phyloP scores from a whole-genome alignment of 805 yeast species.

The Starmerella lactis-condensi region DNA sequence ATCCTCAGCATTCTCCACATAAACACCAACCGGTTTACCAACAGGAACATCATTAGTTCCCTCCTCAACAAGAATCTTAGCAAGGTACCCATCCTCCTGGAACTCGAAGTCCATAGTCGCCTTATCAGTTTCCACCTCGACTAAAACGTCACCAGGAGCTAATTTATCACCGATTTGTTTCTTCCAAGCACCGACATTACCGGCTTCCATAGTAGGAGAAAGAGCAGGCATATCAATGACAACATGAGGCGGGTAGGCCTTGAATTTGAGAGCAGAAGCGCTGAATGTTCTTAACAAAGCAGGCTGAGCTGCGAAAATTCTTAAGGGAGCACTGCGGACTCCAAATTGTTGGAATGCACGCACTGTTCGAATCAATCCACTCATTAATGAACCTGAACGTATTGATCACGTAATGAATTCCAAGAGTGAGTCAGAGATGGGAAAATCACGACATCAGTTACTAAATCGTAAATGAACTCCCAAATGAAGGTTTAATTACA shows the following conservation, averaged over 20 bases:
- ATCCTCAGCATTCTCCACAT: slow-evolving; percentile 69
- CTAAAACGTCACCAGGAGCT: slow-evolving; percentile 81
- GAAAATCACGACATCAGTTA: too few species aligned
- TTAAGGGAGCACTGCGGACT: slow-evolving; percentile 7
- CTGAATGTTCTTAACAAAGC: slow-evolving; percentile 9
- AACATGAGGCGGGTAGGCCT: slow-evolving; percentile 57
- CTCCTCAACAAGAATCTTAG: slow-evolving; percentile 47
- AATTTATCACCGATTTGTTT: slow-evolving; percentile 78
- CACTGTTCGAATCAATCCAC: slow-evolving; percentile 12
- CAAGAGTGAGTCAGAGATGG: background rate
- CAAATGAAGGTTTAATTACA: too few species aligned
- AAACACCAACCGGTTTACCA: slow-evolving; percentile 90
- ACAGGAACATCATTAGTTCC: slow-evolving; percentile 79
- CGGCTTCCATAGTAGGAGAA: slow-evolving; percentile 99
- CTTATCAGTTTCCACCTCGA: slow-evolving; percentile 95
- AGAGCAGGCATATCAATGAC: slow-evolving; percentile 95
- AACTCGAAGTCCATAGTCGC: slow-evolving; percentile 97
- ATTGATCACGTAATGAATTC: background rate
- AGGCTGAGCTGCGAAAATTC: slow-evolving; percentile 7
- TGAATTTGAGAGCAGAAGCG: slow-evolving; percentile 17
- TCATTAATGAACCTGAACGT: slow-evolving; percentile 6
- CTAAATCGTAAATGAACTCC: too few species aligned
- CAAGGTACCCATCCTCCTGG: slow-evolving; percentile 87
- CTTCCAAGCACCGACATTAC: slow-evolving; percentile 77
- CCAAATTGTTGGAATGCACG: slow-evolving; percentile 8